Evolutionary conservation across 2,329 filamentous ascomycete species (phyloP).

Genomic region (Fusarium paranaense): DNA sequence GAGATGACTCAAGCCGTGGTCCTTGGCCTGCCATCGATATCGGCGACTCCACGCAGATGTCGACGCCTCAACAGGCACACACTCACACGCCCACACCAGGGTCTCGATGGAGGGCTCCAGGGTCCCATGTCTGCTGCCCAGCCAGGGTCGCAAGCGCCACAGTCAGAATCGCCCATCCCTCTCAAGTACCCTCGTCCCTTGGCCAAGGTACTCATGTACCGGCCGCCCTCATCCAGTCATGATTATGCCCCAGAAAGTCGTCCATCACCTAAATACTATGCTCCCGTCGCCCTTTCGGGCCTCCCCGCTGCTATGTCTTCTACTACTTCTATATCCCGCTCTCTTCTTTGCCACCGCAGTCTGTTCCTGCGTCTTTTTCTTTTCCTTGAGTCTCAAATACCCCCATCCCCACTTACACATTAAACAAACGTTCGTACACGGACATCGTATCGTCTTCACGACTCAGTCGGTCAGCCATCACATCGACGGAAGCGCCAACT

Average conservation of each 20-base stretch:
- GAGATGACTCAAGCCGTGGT: constrained; percentile 35
- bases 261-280: constrained; percentile 47
- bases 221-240: constrained; percentile 45
- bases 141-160: constrained; percentile 40
- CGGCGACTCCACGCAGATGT: constrained; percentile 40
- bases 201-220: constrained; percentile 43
- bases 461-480: constrained; percentile 33
- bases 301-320: constrained; percentile 38
- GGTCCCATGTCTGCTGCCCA: constrained; percentile 31
- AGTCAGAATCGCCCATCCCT: constrained; percentile 39
- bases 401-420: constrained; percentile 33
- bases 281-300: constrained; percentile 41
- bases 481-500: constrained; percentile 38
- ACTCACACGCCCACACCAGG: constrained; percentile 10
- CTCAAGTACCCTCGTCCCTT: constrained; percentile 42
- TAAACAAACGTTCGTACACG: constrained; percentile 20
- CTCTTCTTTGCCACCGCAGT: constrained; percentile 35
- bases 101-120: not conserved
- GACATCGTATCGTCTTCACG: constrained; percentile 13
- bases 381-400: constrained; percentile 9
- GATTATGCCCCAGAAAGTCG: constrained; percentile 38
- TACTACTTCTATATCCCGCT: constrained; percentile 30
- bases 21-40: constrained; percentile 24
- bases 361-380: constrained; percentile 20
- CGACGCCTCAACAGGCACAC: constrained; percentile 12